Base-by-base conservation (phyloP, 805 yeast genomes). In the Ogataea naganishii region DNA sequence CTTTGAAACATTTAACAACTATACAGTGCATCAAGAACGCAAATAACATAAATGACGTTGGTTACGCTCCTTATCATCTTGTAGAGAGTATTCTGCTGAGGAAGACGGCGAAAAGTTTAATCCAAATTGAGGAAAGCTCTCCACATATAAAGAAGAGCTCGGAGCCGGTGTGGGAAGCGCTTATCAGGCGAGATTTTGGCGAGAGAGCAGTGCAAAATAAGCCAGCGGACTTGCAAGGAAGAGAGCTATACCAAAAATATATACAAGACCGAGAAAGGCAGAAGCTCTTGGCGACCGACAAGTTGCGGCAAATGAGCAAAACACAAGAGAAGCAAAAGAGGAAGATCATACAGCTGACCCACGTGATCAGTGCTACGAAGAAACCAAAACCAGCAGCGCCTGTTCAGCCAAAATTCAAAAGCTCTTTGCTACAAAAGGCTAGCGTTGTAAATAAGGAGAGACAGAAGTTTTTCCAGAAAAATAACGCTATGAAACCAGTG, bases 161-260 rank as follows among this genome's bases (percentile, higher is more conserved):
- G 4, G 75, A 69, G 36, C 53, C 49, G 5, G 38, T 71, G 20
- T 72, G 78, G 78, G 45, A 42, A 23, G 32, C 35, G n/a, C 45
- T 72, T 14, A 49, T 71, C 2, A 50, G 51, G 23, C 57, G 64
- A 32, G 77, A 70, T 41, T 72, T 72, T 37, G 59, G 67, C 3
- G 62, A 60, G 27, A 44, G 74, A 20, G 72, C 74, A 11, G 12
- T 33, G 3, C 41, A 35, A 8, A 40, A 33, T 24, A 37, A 19
- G 38, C 39, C 12, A 20, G 17, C 24, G 3, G 34, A 31, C 5
- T 53, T 60, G 51, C 60, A 65, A 14, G 49, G 62, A 16, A 53
- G 60, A 34, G 47, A 51, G 2, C 37, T 64, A 15, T 72, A 68
- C 47, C 42, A 49, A 25, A 42, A 40, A 32, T 70, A 68, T 37